Percentiles rank a stretch among this genome's conserved stretches.
These are phyloP conservation scores for Agaricus bisporus DNA, from an alignment of 768 basidiomycete species.

Conservation along the genomic window DNA sequence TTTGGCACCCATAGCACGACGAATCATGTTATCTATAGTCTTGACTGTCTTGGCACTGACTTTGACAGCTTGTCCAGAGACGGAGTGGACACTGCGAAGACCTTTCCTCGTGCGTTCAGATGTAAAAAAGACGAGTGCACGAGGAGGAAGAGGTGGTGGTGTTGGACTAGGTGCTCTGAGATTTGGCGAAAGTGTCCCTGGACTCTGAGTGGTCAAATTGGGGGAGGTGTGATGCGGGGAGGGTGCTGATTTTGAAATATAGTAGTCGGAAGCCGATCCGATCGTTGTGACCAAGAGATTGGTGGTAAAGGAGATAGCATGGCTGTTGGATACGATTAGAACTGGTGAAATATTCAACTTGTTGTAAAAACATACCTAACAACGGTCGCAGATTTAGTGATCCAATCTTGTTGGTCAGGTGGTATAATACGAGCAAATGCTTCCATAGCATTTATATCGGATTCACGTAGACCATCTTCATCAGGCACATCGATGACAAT, in stretches of 20 bases:
- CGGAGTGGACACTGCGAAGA: constrained; percentile 54
- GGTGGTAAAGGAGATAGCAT: constrained; percentile 63
- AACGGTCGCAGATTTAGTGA: constrained; percentile 53
- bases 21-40: constrained; percentile 55
- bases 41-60: constrained; percentile 58
- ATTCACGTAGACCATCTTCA: constrained; percentile 27
- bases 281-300: constrained; percentile 58
- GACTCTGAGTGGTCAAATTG: neutral
- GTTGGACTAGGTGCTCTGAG: constrained; percentile 11
- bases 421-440: constrained; percentile 58
- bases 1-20: constrained; percentile 46
- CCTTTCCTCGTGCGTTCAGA: constrained; percentile 54
- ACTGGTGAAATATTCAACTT: neutral
- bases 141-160: constrained; percentile 28
- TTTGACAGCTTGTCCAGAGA: constrained; percentile 61
- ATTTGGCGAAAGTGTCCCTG: constrained; percentile 11
- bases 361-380: constrained; percentile 44
- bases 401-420: constrained; percentile 65
- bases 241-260: constrained; percentile 53
- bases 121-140: constrained; percentile 51
- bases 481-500: constrained; percentile 71
- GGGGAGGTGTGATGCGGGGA: constrained; percentile 32
- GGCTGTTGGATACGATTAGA: constrained; percentile 29
- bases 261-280: constrained; percentile 52
- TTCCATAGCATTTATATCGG: constrained; percentile 37